Percentiles rank a stretch among this genome's conserved stretches.
Evolutionary conservation across 306 rosid species (phyloP).

Genomic region (Carpinus viminea): DNA sequence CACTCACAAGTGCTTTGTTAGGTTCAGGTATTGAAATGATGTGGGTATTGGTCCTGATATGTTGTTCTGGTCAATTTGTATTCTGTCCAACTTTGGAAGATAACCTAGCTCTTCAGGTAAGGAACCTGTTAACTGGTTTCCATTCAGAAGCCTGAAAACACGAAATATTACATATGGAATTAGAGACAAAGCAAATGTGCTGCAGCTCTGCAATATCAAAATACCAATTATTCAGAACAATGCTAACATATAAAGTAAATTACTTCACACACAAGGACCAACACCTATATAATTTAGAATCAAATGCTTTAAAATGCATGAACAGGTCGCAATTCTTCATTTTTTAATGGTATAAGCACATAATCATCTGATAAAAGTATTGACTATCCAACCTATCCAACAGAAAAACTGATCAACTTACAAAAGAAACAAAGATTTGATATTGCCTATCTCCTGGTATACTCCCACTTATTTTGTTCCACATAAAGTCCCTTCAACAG

Average conservation of each 20-base stretch:
- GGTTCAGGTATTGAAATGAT: constrained; percentile 68
- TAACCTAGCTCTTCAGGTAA: constrained; percentile 82
- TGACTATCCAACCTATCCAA: constrained; percentile 8
- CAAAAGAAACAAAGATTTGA: constrained; percentile 69
- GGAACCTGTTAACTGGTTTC: constrained; percentile 73
- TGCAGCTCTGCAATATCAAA: background rate
- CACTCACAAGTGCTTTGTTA: constrained; percentile 75
- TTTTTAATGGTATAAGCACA: background rate
- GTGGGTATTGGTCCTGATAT: constrained; percentile 76
- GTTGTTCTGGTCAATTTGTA: constrained; percentile 74
- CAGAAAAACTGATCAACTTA: constrained; percentile 47
- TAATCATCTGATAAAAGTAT: constrained; percentile 5
- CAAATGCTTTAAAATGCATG: background rate
- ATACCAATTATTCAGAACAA: background rate
- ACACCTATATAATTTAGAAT: background rate
- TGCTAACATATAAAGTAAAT: constrained; percentile 10
- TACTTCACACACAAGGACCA: background rate
- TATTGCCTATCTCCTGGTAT: constrained; percentile 88
- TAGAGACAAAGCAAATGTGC: constrained; percentile 6
- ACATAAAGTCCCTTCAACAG: constrained; percentile 83
- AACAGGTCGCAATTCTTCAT: background rate
- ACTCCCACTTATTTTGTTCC: constrained; percentile 75
- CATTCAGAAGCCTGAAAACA: constrained; percentile 73
- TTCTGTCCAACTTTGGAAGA: constrained; percentile 59
- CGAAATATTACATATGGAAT: constrained; percentile 3